Conservation (phyloP, 1,139 yeast species). For the Geotrichum europaeum region DNA sequence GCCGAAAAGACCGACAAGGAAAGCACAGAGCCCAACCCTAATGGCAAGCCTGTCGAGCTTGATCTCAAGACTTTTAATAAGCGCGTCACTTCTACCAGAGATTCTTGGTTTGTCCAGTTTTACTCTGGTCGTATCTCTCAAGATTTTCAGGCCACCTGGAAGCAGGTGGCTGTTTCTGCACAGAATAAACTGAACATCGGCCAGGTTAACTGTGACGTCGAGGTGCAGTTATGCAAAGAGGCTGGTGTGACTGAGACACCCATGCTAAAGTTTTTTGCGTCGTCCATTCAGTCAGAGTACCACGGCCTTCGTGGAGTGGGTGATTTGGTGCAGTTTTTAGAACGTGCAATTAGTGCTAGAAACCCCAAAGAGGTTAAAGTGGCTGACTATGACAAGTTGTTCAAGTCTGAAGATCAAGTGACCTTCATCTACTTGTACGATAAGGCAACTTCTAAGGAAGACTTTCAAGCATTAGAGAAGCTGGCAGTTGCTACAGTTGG, state of each 20-base stretch:
- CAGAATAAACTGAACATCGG: conserved; percentile 36
- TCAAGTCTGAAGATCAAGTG: conserved; percentile 14
- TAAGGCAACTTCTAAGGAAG: conserved; percentile 36
- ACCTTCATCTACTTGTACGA: conserved; percentile 38
- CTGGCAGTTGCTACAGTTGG: conserved; percentile 34
- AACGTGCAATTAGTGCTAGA: conserved; percentile 29
- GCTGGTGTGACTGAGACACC: conserved; percentile 32
- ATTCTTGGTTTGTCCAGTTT: conserved; percentile 40
- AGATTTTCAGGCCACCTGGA: conserved; percentile 37
- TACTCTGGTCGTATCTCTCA: conserved; percentile 38
- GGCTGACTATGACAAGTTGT: conserved; percentile 25
- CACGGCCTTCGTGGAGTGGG: conserved; percentile 33
- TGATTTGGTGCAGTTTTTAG: conserved; percentile 33
- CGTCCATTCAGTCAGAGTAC: conserved; percentile 31
- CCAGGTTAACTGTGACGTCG: conserved; percentile 38
- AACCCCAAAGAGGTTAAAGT: conserved; percentile 27
- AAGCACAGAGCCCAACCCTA: conserved; percentile 20
- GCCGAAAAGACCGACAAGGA: neutral
- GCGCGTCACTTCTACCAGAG: conserved; percentile 23
- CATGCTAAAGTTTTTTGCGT: conserved; percentile 31
- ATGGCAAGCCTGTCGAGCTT: conserved; percentile 25
- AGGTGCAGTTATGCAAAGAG: conserved; percentile 32
- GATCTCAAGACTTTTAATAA: conserved; percentile 23
- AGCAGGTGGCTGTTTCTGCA: conserved; percentile 31
- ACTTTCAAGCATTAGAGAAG: conserved; percentile 36